phyloP scores from a whole-genome alignment of 2,329 filamentous ascomycete genomes.

The Scytalidium lignicola region DNA sequence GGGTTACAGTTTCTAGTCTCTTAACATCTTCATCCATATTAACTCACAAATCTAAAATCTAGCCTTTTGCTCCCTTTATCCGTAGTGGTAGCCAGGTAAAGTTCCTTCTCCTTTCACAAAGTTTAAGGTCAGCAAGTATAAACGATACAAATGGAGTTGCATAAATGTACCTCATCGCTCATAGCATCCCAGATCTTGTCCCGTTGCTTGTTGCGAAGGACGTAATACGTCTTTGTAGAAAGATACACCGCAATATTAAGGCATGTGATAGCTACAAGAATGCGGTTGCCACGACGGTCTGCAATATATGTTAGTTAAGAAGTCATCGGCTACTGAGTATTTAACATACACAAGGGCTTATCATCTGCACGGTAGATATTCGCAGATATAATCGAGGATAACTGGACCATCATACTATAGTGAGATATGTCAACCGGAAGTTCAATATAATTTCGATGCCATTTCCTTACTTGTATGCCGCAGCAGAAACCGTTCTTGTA shows the following conservation, averaged over 20 bases:
- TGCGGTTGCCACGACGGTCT: conserved; percentile 43
- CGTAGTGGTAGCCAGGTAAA: conserved; percentile 35
- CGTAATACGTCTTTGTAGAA: conserved; percentile 39
- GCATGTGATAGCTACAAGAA: conserved; percentile 47
- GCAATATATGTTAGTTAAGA: too few relatives aligned
- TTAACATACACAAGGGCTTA: conserved; percentile 31
- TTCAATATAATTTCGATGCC: too few relatives aligned
- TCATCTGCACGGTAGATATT: conserved; percentile 47
- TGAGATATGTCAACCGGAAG: too few relatives aligned
- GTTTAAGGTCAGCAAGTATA: too few relatives aligned
- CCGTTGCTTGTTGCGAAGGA: conserved; percentile 44
- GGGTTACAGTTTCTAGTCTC: too few relatives aligned
- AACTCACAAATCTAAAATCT: conserved; percentile 23
- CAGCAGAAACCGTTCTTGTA: conserved; percentile 56
- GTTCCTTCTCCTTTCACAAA: conserved; percentile 31
- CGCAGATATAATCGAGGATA: conserved; percentile 24
- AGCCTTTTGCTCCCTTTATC: conserved; percentile 33
- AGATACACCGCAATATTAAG: conserved; percentile 46
- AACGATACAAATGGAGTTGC: too few relatives aligned
- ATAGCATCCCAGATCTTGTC: conserved; percentile 40
- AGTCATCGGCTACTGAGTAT: too few relatives aligned
- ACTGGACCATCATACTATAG: conserved; percentile 5
- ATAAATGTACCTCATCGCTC: conserved; percentile 29
- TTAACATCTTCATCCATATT: too few relatives aligned
- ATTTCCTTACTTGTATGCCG: conserved; percentile 49